These are phyloP conservation scores for Septoria linicola DNA, from an alignment of 2,329 filamentous ascomycete species.

Conservation along the genomic window DNA sequence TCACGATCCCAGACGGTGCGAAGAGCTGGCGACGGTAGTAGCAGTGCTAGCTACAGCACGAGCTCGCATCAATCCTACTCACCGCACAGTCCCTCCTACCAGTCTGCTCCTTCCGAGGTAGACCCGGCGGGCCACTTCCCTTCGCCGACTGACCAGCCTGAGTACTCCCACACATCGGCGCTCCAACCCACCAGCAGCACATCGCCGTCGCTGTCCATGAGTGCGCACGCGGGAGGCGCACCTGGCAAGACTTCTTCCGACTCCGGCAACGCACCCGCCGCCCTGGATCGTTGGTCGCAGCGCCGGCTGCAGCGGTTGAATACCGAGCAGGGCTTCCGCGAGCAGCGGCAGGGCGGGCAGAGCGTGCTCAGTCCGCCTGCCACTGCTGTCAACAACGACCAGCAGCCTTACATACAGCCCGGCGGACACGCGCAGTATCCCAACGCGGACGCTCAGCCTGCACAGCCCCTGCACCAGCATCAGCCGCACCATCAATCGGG, in stretches of 20 bases:
- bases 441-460: constrained; percentile 31
- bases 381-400: constrained; percentile 21
- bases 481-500: constrained; percentile 32
- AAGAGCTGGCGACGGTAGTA: constrained; percentile 22
- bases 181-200: constrained; percentile 4
- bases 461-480: constrained; percentile 33
- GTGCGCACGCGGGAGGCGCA: constrained; percentile 26
- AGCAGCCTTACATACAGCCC: constrained; percentile 18
- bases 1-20: constrained; percentile 32
- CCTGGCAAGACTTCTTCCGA: constrained; percentile 38
- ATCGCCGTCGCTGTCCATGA: constrained; percentile 32
- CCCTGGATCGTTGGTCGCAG: constrained; percentile 40
- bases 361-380: constrained; percentile 27
- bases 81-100: constrained; percentile 7
- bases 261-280: constrained; percentile 29
- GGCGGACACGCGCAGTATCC: constrained; percentile 15
- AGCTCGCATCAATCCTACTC: background rate
- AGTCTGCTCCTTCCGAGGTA: constrained; percentile 6
- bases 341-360: constrained; percentile 38
- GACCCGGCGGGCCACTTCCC: constrained; percentile 27
- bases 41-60: constrained; percentile 5
- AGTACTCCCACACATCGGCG: constrained; percentile 13
- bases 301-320: constrained; percentile 41
- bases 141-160: constrained; percentile 25
- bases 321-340: constrained; percentile 42